Evolutionary conservation across 2,329 filamentous ascomycete genomes (phyloP), one percentile per base, ranked within the genome.

Genomic region (Cytospora mali): DNA sequence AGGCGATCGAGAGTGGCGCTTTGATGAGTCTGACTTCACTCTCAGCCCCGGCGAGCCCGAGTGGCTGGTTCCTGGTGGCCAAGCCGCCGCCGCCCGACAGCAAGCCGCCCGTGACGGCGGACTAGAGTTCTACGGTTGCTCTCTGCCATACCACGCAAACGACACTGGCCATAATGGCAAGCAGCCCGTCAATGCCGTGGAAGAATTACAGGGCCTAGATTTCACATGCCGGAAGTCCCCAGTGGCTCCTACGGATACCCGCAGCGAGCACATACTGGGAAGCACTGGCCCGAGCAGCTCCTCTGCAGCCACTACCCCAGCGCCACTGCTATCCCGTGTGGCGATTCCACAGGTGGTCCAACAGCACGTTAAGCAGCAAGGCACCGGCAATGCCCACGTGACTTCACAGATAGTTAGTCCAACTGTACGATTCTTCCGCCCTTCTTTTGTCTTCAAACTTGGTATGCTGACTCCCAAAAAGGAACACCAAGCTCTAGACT

Each of bases 381-480:
- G 53, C 28, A 31, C 39, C 23, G 61, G 53, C 49, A 46, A 50
- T 28, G 49, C 57, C 56, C 53, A 54, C 6, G 23, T 55, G 27
- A 53, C 10, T 39, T 52, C 35, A 14, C 56, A 49, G 53, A 46
- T 53, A 33, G 42, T 61, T 57, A 61, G 53, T 63, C 53, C 29
- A 31, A 50, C 56, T 57, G 64, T 65, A 65, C 14, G 64, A 23
- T 16, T n/a, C 21, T 27, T 9, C 13, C 21, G 31, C 5, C 13
- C 29, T 14, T 21, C 16, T 25, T 2, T 9, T 46, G n/a, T 21
- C 3, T 60, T 35, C 3, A 46, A 50, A 28, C n/a, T n/a, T 29
- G 28, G 33, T 18, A 46, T 63, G 50, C 61, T 65, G 29, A 65
- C 61, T n/a, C 29, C 49, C 42, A n/a, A 53, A 27, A 56, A 65